phyloP scores from a whole-genome alignment of 768 basidiomycete genomes.

The Serendipita indica region DNA sequence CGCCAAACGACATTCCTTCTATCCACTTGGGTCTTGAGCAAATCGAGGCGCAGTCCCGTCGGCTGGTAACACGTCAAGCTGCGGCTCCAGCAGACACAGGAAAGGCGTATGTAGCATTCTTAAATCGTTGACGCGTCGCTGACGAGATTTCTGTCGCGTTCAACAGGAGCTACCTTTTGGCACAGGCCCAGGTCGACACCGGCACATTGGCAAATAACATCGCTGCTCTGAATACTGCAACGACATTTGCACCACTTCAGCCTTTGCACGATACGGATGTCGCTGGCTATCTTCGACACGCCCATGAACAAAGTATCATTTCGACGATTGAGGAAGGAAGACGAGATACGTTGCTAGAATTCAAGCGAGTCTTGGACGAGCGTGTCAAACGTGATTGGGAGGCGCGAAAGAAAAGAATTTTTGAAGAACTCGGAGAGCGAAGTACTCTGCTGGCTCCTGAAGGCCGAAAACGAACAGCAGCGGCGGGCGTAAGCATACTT shows the following conservation, averaged over 20 bases:
- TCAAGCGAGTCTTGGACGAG: constrained; percentile 67
- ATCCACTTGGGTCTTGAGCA: constrained; percentile 86
- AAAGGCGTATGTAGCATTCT: constrained; percentile 33
- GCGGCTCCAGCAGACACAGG: constrained; percentile 46
- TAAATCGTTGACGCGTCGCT: constrained; percentile 2
- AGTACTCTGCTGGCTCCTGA: background rate
- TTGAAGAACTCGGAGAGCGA: constrained; percentile 64
- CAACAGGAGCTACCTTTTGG: constrained; percentile 73
- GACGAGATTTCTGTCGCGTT: background rate
- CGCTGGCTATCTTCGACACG: constrained; percentile 84
- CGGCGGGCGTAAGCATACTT: background rate
- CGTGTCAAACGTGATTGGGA: constrained; percentile 75
- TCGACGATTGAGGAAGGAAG: constrained; percentile 86
- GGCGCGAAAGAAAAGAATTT: constrained; percentile 73
- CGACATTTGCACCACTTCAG: constrained; percentile 80
- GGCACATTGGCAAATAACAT: constrained; percentile 75
- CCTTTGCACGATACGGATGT: constrained; percentile 91
- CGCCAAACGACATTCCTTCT: constrained; percentile 68
- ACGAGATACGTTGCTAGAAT: constrained; percentile 69
- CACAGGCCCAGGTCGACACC: constrained; percentile 86
- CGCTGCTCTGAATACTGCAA: constrained; percentile 61
- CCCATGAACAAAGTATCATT: constrained; percentile 87
- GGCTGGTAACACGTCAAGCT: constrained; percentile 57
- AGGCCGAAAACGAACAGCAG: background rate
- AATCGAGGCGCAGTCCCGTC: constrained; percentile 83